Conservation (phyloP, 495 filamentous ascomycete genomes). For the Penicillium antarcticum region DNA sequence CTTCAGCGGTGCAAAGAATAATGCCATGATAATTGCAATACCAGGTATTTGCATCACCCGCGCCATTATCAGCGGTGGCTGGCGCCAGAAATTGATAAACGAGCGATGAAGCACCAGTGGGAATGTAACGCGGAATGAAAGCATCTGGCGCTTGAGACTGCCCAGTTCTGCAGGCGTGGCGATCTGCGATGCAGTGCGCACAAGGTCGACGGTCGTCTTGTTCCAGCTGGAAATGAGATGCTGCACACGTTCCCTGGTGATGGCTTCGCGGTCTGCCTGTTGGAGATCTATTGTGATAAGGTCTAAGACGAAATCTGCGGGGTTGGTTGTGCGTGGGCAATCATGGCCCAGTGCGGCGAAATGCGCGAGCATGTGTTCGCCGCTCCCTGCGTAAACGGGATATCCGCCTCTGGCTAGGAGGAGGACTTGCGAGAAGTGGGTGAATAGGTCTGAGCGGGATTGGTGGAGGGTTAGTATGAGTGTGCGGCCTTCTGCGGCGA, state of each 20-base stretch:
- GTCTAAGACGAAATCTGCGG: conserved; percentile 73
- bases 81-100: conserved; percentile 62
- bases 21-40: conserved; percentile 58
- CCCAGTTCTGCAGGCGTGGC: conserved; percentile 69
- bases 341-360: conserved; percentile 56
- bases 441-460: conserved; percentile 67
- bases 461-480: conserved; percentile 74
- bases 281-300: conserved; percentile 72
- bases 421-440: conserved; percentile 65
- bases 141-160: conserved; percentile 56
- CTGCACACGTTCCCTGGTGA: conserved; percentile 56
- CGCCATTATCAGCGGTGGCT: conserved; percentile 60
- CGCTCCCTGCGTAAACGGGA: conserved; percentile 64
- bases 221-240: conserved; percentile 49
- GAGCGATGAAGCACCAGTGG: conserved; percentile 62
- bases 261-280: conserved; percentile 52
- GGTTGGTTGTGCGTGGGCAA: conserved; percentile 66
- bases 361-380: conserved; percentile 60
- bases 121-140: conserved; percentile 59
- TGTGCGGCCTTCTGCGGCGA: conserved; percentile 72
- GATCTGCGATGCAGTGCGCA: conserved; percentile 35
- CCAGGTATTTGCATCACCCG: conserved; percentile 67
- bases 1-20: conserved; percentile 71
- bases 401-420: conserved; percentile 66
- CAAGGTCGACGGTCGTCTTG: conserved; percentile 18